Evolutionary conservation across 1,284 basidiomycete species (phyloP).

Genomic region (Porodaedalea pini): DNA sequence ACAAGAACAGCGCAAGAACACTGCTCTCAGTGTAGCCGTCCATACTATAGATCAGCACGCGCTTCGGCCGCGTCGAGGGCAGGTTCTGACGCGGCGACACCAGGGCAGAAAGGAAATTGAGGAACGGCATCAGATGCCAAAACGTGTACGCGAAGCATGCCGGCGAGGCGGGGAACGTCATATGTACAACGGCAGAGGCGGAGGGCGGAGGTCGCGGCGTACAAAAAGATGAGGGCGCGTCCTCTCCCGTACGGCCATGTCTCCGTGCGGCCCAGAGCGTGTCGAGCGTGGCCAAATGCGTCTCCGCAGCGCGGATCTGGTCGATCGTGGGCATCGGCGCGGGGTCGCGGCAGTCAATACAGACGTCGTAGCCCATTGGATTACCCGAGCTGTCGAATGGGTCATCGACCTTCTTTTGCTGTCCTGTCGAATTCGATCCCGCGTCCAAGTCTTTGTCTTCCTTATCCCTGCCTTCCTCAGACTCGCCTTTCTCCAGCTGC

Average conservation of each 20-base stretch:
- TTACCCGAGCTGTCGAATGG: conserved; percentile 58
- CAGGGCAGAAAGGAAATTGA: conserved; percentile 24
- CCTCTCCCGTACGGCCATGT: neutral
- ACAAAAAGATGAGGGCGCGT: neutral
- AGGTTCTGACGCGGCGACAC: conserved; percentile 21
- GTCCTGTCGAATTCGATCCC: neutral
- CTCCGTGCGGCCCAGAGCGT: conserved; percentile 48
- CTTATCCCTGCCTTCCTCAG: neutral
- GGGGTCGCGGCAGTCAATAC: conserved; percentile 81
- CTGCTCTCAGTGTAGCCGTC: conserved; percentile 91
- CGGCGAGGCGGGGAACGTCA: conserved; percentile 24
- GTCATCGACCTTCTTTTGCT: conserved; percentile 26
- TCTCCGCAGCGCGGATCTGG: conserved; percentile 66
- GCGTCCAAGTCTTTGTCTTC: neutral
- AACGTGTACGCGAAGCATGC: conserved; percentile 23
- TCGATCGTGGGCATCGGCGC: conserved; percentile 62
- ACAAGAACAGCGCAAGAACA: conserved; percentile 80
- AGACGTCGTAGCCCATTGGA: conserved; percentile 69
- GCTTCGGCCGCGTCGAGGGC: conserved; percentile 52
- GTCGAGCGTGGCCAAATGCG: conserved; percentile 62
- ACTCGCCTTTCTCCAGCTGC: neutral
- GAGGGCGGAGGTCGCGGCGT: conserved; percentile 63
- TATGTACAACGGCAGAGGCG: conserved; percentile 66
- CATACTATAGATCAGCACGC: conserved; percentile 70
- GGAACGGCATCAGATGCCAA: conserved; percentile 19